phyloP scores from a whole-genome alignment of 305 asterid species.

The Andrographis paniculata region DNA sequence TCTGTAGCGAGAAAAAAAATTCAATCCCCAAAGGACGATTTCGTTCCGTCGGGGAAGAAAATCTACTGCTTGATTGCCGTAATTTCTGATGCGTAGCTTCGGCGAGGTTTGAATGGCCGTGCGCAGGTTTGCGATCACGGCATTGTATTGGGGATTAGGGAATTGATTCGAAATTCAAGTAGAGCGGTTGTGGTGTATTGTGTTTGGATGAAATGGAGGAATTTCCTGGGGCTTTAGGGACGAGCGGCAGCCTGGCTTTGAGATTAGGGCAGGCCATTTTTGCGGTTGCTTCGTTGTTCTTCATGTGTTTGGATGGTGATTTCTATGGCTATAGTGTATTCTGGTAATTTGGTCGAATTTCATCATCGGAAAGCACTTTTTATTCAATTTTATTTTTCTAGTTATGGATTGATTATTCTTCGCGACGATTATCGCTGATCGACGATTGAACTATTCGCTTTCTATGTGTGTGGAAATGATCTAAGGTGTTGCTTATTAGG shows the following conservation, averaged over 20 bases:
- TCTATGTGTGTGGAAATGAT: no score
- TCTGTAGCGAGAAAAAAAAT: no score
- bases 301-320: constrained; percentile 81
- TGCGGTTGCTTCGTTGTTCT: constrained; percentile 80
- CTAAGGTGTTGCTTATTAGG: no score
- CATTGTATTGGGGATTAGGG: constrained; percentile 1
- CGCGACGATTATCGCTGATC: no score
- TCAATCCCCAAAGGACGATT: no score
- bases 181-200: constrained; percentile 4
- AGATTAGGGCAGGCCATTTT: constrained; percentile 78
- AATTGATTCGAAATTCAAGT: constrained; percentile 9
- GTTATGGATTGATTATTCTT: no score
- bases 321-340: constrained; percentile 89
- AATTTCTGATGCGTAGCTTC: no score
- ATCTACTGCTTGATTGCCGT: no score
- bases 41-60: no score
- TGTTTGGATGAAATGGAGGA: constrained; percentile 60
- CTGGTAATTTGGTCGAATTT: constrained; percentile 40
- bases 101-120: constrained; percentile 24
- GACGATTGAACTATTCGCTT: no score
- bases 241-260: constrained; percentile 82
- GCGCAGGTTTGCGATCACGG: constrained; percentile 19
- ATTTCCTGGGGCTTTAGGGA: constrained; percentile 80
- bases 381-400: no score
- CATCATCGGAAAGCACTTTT: background rate